Conservation (phyloP, 768 basidiomycete species). For the Tylopilus sp. region DNA sequence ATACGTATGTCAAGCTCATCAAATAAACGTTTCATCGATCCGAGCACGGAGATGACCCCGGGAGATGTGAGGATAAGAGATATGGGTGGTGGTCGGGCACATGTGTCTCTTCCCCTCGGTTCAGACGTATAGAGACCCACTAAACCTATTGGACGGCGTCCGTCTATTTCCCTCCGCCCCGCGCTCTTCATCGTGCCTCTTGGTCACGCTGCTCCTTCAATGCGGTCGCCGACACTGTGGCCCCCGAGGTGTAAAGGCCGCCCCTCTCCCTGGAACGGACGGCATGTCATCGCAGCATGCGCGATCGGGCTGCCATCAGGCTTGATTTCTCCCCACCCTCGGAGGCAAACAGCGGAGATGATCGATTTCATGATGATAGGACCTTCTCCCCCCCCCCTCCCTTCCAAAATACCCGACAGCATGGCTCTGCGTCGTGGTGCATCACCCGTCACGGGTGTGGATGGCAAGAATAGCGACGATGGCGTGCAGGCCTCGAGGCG, state of each 20-base stretch:
- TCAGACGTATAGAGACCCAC: neutral
- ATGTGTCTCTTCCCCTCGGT: neutral
- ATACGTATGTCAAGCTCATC: neutral
- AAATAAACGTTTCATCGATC: neutral
- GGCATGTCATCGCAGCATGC: neutral
- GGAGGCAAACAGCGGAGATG: conserved; percentile 20
- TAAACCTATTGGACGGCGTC: neutral
- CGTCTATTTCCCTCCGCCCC: neutral
- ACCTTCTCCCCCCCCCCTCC: too few relatives aligned
- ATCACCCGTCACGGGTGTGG: neutral
- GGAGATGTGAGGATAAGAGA: neutral
- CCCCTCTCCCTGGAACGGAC: neutral
- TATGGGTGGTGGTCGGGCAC: too few relatives aligned
- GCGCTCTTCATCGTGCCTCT: too few relatives aligned
- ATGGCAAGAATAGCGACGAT: neutral
- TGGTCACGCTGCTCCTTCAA: neutral
- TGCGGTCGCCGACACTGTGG: neutral
- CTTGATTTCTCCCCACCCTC: neutral
- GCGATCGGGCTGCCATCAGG: conserved; percentile 7
- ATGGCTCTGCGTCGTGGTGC: conserved; percentile 2
- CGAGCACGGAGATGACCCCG: neutral
- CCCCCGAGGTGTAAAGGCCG: too few relatives aligned
- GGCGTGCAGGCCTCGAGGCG: conserved; percentile 14
- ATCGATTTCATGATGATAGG: conserved; percentile 7
- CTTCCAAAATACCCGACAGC: too few relatives aligned